Conservation (phyloP, 768 basidiomycete genomes). For the Coprinopsis marcescibilis region DNA sequence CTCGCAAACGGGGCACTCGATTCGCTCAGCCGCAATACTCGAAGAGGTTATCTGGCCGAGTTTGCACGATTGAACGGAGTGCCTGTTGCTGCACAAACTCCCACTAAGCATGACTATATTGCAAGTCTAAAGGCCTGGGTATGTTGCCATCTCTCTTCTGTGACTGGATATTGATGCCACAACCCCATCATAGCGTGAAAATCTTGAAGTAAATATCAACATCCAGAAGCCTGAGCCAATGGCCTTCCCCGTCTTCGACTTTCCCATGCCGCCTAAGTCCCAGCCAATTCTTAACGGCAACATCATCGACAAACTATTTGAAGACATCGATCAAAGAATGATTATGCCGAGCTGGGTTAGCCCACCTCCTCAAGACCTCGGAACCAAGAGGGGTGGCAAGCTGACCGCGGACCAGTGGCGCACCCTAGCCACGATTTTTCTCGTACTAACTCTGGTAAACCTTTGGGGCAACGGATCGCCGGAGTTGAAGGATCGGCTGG, state of each 20-base stretch:
- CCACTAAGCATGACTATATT: background rate
- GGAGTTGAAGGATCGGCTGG: conserved; percentile 12
- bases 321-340: conserved; percentile 15
- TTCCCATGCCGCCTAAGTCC: background rate
- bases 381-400: conserved; percentile 19
- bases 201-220: background rate
- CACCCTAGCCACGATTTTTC: conserved; percentile 16
- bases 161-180: background rate
- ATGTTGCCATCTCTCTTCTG: background rate
- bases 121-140: background rate
- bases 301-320: conserved; percentile 7
- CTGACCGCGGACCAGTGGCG: conserved; percentile 33
- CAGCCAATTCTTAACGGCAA: background rate
- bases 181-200: background rate
- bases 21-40: background rate
- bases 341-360: conserved; percentile 18
- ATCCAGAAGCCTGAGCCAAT: background rate
- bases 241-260: background rate
- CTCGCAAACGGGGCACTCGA: background rate
- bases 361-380: conserved; percentile 11
- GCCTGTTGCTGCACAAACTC: background rate
- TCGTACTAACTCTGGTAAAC: conserved; percentile 30
- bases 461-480: conserved; percentile 26
- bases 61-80: background rate
- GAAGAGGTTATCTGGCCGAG: background rate